Percentiles rank a stretch among this genome's conserved stretches.
These are phyloP conservation scores for Pyrrhoderma noxium DNA, from an alignment of 1,284 basidiomycete genomes.

Conservation along the genomic window DNA sequence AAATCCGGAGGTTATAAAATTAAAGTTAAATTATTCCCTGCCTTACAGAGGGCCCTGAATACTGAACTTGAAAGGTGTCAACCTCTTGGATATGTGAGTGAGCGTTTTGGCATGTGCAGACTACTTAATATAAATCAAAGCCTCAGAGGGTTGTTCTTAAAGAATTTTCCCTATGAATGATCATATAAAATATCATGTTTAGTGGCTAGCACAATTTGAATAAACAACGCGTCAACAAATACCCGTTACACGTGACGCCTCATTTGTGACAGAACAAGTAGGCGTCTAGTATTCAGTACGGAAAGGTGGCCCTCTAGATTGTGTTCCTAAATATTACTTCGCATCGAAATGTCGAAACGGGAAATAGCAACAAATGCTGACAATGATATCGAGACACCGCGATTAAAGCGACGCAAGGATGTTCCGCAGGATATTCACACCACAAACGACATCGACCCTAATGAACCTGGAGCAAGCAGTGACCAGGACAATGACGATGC, in stretches of 20 bases:
- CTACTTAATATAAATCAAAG: too few species aligned
- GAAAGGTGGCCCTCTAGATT: background rate
- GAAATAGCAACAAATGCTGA: slow-evolving; percentile 45
- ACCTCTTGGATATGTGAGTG: too few species aligned
- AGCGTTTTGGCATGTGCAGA: too few species aligned
- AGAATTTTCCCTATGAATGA: too few species aligned
- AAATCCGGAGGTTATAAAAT: too few species aligned
- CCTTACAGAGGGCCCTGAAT: too few species aligned
- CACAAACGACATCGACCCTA: slow-evolving; percentile 20
- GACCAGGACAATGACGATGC: slow-evolving; percentile 20
- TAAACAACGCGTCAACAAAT: slow-evolving; percentile 11
- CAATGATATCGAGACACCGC: slow-evolving; percentile 50
- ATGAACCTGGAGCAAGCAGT: slow-evolving; percentile 10
- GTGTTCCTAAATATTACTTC: background rate
- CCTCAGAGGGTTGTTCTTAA: too few species aligned
- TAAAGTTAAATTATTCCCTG: too few species aligned
- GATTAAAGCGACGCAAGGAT: slow-evolving; percentile 64
- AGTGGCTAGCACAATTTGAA: background rate
- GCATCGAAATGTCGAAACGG: slow-evolving; percentile 53
- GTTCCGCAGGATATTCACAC: slow-evolving; percentile 23
- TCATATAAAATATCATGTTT: too few species aligned
- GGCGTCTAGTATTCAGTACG: background rate
- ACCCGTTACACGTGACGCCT: background rate
- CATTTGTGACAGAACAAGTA: background rate
- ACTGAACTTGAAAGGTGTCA: too few species aligned